A percentile compares a stretch with the other conserved stretches of the same genome.
These are phyloP conservation scores for Collybiopsis confluens DNA, from an alignment of 768 basidiomycete genomes.

Conservation along the genomic window DNA sequence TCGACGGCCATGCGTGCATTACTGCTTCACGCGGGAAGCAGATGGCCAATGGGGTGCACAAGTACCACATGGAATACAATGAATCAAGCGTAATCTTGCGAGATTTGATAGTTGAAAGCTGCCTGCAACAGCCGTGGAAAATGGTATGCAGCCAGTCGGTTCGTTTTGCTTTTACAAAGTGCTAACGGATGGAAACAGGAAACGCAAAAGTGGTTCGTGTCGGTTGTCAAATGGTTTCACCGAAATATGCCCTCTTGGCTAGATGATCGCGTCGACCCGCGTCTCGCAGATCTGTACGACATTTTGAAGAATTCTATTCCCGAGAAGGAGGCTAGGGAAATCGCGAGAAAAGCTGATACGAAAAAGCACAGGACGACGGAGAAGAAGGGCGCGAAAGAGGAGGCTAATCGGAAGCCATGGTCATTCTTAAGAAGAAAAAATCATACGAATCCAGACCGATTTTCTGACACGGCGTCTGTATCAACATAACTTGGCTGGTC, in stretches of 20 bases:
- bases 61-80: slow-evolving; percentile 8
- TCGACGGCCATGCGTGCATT: slow-evolving; percentile 27
- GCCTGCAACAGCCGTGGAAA: slow-evolving; percentile 20
- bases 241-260: not conserved
- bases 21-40: slow-evolving; percentile 15
- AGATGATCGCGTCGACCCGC: not conserved
- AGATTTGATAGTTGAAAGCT: slow-evolving; percentile 16
- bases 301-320: not conserved
- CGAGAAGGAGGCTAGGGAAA: not conserved
- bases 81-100: too few relatives aligned
- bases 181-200: not conserved
- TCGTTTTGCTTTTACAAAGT: not conserved
- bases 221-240: not conserved
- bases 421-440: too few relatives aligned
- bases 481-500: too few relatives aligned
- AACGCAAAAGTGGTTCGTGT: not conserved
- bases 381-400: too few relatives aligned
- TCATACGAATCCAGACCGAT: too few relatives aligned
- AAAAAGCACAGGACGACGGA: too few relatives aligned
- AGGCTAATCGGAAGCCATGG: too few relatives aligned
- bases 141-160: not conserved
- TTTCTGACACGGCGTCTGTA: too few relatives aligned
- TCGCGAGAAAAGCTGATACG: not conserved
- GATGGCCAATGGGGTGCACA: slow-evolving; percentile 1
- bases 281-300: not conserved